Conservation (phyloP, 192 early-diverging fungal genomes). For the Entomortierella lignicola region DNA sequence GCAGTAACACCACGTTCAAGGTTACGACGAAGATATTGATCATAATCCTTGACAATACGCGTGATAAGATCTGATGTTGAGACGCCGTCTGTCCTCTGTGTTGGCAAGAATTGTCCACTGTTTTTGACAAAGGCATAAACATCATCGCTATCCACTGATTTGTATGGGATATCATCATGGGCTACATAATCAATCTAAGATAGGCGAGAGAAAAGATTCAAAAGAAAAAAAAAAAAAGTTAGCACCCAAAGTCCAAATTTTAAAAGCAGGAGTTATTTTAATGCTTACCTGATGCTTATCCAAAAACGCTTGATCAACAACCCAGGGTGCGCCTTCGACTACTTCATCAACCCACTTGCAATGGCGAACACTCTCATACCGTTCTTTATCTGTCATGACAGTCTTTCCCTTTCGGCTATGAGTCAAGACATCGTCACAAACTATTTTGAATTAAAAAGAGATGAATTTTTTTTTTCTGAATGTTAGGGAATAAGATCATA, state of each 20-base stretch:
- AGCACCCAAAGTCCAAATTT: too few species aligned
- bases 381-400: conserved; percentile 77
- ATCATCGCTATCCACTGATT: conserved; percentile 75
- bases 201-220: too few species aligned
- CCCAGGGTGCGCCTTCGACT: conserved; percentile 78
- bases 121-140: conserved; percentile 86
- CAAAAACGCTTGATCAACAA: conserved; percentile 76
- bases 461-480: too few species aligned
- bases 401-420: conserved; percentile 82
- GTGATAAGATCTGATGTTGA: conserved; percentile 89
- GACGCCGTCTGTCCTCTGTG: conserved; percentile 82
- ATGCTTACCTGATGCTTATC: conserved; percentile 63
- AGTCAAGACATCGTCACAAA: conserved; percentile 75
- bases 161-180: conserved; percentile 84
- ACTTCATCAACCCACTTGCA: conserved; percentile 88
- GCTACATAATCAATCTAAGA: conserved; percentile 87
- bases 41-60: conserved; percentile 86
- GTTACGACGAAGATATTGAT: conserved; percentile 84
- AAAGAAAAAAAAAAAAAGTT: too few species aligned
- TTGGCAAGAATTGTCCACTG: conserved; percentile 72
- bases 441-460: conserved; percentile 22
- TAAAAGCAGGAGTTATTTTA: background rate
- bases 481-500: too few species aligned
- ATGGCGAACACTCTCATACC: conserved; percentile 79
- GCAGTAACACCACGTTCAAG: conserved; percentile 85